Base-by-base conservation (phyloP, 352 stramenopile species). In the Phytopythium mirpurense region DNA sequence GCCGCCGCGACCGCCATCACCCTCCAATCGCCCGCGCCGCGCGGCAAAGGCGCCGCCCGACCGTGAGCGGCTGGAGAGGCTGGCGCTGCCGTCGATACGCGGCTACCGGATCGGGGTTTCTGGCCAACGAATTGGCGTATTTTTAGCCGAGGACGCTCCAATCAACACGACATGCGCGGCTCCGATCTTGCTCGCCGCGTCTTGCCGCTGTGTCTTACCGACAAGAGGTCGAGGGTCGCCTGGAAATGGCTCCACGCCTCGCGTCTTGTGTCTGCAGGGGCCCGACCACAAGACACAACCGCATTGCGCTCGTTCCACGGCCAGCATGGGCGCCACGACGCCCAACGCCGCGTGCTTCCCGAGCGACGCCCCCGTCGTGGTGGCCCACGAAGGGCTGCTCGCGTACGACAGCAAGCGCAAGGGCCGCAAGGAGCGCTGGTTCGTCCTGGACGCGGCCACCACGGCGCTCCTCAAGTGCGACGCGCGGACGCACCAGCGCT, bases 381-480 rank as follows among this genome's bases (percentile, higher is more conserved):
- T 81, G 19, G 67, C 58, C 3, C 57, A 74, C 23, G 67, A 87
- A 69, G 78, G 78, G 21, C 50, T 72, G 5, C 51, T 89, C 19
- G 53, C 69, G 54, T 89, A 89, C 38, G 52, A 74, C 42, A 60
- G 69, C 54, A 83, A 74, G 54, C 38, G 56, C 27, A 67, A 59
- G 19, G 45, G 54, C 18, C 83, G 72, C 72, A 89, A 89, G 53
- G 75, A 86, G 52, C 73, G 78, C 5, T 89, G 78, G 75, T 91
- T 89, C 62, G 52, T 81, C 10, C 59, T 91, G 19, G 72, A 91
- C 54, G 56, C 49, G 11, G 31, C 64, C 16, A 67, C 68, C 12
- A 52, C 56, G 8, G 63, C 65, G n/a, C 49, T 89, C 6, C 40
- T 84, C 29, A 88, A 88, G 38, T 88, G 76, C 47, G 60, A 59